These are phyloP conservation scores for Liquidambar formosana DNA, from an alignment of 164 flowering plant genomes.

Conservation along the genomic window DNA sequence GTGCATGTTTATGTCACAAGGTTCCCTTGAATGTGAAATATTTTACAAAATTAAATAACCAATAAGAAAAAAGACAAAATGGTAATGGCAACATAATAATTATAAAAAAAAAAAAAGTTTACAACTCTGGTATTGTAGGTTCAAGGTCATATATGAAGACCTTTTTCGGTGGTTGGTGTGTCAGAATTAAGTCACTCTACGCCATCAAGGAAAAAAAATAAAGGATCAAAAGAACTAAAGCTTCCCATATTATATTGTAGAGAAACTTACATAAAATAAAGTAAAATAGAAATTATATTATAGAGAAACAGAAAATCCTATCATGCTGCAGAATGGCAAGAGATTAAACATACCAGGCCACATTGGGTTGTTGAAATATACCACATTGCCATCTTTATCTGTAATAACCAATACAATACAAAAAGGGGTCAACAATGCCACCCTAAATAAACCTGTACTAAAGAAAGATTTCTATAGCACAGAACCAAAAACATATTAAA, in stretches of 20 bases:
- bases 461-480: background rate
- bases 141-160: no score
- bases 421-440: conserved; percentile 1
- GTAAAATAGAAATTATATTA: background rate
- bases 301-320: background rate
- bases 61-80: background rate
- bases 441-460: background rate
- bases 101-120: background rate
- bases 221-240: background rate
- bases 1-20: background rate
- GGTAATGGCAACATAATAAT: background rate
- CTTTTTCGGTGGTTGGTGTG: no score
- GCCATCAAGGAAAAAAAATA: background rate
- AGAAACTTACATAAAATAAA: background rate
- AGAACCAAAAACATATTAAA: background rate
- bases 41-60: background rate
- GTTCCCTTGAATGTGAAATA: background rate
- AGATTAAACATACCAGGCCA: conserved; percentile 77
- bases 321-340: background rate
- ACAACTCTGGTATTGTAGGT: background rate
- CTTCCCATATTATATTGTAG: no score
- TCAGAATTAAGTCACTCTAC: no score
- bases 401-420: conserved; percentile 13
- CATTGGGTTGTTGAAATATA: conserved; percentile 94
- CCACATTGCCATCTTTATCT: conserved; percentile 38